Conservation (phyloP, 106 monocot species). For the Platanthera guangdongensis region DNA sequence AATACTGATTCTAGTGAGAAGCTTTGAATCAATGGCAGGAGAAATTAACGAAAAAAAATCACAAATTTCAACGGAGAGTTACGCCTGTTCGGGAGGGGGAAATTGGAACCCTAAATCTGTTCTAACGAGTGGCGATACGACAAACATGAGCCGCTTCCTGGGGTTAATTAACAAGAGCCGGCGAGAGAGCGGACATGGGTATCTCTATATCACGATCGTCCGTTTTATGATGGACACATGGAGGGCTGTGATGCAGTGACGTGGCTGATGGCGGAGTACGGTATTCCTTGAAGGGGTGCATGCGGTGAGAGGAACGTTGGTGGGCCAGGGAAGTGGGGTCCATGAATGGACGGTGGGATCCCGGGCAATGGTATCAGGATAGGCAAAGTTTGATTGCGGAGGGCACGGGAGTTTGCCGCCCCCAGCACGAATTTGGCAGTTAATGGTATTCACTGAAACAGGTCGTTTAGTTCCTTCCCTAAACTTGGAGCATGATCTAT, state of each 20-base stretch:
- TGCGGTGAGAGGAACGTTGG: not conserved
- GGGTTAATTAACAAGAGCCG: conserved; percentile 10
- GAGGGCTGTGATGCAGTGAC: not conserved
- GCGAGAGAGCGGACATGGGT: not conserved
- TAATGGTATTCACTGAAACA: not conserved
- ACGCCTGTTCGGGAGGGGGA: not conserved
- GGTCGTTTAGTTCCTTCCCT: too few relatives aligned
- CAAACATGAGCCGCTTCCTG: not conserved
- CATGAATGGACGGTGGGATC: not conserved
- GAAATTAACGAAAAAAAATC: not conserved
- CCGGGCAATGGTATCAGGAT: not conserved
- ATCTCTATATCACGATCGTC: not conserved
- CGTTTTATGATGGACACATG: not conserved
- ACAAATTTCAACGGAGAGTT: not conserved
- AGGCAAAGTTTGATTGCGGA: not conserved
- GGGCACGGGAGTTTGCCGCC: conserved; percentile 2
- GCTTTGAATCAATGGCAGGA: not conserved
- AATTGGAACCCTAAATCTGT: conserved; percentile 4
- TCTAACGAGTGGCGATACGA: not conserved
- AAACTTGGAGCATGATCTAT: too few relatives aligned
- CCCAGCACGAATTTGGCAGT: not conserved
- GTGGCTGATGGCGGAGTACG: not conserved
- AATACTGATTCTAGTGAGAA: not conserved
- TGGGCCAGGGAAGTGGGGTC: not conserved
- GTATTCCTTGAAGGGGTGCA: not conserved